Base-by-base conservation (phyloP, 768 basidiomycete genomes). In the Boletus tomentosulus region DNA sequence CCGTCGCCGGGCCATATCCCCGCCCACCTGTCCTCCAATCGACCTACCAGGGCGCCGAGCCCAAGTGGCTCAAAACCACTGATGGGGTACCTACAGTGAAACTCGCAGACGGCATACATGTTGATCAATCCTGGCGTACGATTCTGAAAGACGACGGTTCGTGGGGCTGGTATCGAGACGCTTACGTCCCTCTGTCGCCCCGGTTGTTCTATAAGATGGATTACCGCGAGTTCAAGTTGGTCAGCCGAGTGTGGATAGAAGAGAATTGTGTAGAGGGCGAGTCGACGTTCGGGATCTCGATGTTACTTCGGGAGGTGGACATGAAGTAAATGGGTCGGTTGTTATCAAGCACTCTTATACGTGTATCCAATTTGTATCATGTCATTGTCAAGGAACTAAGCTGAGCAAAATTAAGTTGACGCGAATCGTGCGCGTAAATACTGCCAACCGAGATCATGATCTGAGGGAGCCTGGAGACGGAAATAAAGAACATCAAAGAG, bases 141-240 rank as follows among this genome's bases (percentile, higher is more conserved):
- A 44, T 33, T 25, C 37, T 11, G 37, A 35, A 61, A 5, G 51
- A 37, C 7, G 59, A 67, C 16, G 60, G 64, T 24, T 54, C 50
- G 10, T 66, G 62, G 50, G 71, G 67, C 34, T 74, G 71, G 72
- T 62, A 56, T 31, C 61, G 74, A 56, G 68, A 72, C 41, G 71
- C 76, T 56, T 78, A 73, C 70, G 68, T 80, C 9, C 81, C 81
- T 0, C 66, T 82, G 28, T 78, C 80, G 7, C 69, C 75, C 7
- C 55, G 63, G n/a, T 55, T 82, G 24, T 81, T 82, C 54, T 65
- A 69, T 25, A 76, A 74, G 65, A 67, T 69, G 49, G 80, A 80
- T 56, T 76, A 76, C 43, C 67, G 76, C 16, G 61, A 66, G 42
- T 81, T 82, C 59, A 62, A 62, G 34, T 52, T 81, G 19, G 60